Evolutionary conservation across 2,329 filamentous ascomycete species (phyloP).

Genomic region (Colletotrichum gigasporum): DNA sequence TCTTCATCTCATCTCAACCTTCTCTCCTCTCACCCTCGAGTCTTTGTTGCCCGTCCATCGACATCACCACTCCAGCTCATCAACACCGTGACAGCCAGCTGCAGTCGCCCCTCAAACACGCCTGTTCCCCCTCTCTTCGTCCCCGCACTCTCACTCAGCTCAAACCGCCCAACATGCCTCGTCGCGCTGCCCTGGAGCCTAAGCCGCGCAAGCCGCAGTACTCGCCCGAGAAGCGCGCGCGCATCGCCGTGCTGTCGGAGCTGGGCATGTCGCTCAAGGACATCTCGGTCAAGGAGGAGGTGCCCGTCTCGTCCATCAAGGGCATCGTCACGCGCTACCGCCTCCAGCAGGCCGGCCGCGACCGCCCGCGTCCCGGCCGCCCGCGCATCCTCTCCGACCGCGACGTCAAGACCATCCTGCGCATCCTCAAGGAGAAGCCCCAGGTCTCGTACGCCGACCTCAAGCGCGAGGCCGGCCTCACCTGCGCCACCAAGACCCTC

Average conservation of each 20-base stretch:
- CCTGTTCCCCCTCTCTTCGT: too few species aligned
- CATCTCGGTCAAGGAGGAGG: slow-evolving; percentile 31
- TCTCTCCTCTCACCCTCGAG: background rate
- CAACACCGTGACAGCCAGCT: background rate
- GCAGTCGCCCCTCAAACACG: too few species aligned
- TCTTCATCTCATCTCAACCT: slow-evolving; percentile 16
- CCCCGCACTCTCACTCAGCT: background rate
- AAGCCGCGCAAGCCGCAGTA: slow-evolving; percentile 32
- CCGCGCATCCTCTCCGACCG: slow-evolving; percentile 28
- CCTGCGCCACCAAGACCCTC: slow-evolving; percentile 29
- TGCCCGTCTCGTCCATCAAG: slow-evolving; percentile 31
- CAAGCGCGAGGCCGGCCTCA: slow-evolving; percentile 24
- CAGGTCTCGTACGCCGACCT: slow-evolving; percentile 25
- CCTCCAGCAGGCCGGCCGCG: slow-evolving; percentile 30
- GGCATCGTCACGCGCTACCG: slow-evolving; percentile 31
- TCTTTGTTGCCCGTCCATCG: background rate
- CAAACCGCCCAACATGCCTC: slow-evolving; percentile 12
- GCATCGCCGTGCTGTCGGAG: slow-evolving; percentile 30
- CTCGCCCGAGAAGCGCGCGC: slow-evolving; percentile 30
- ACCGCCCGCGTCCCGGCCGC: slow-evolving; percentile 25
- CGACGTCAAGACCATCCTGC: slow-evolving; percentile 29
- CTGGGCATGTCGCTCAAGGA: slow-evolving; percentile 32
- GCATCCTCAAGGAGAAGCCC: slow-evolving; percentile 31
- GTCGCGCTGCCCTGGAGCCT: slow-evolving; percentile 28
- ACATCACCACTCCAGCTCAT: background rate